Evolutionary conservation across 495 filamentous ascomycete species (phyloP).

Genomic region (Sordaria brevicollis): DNA sequence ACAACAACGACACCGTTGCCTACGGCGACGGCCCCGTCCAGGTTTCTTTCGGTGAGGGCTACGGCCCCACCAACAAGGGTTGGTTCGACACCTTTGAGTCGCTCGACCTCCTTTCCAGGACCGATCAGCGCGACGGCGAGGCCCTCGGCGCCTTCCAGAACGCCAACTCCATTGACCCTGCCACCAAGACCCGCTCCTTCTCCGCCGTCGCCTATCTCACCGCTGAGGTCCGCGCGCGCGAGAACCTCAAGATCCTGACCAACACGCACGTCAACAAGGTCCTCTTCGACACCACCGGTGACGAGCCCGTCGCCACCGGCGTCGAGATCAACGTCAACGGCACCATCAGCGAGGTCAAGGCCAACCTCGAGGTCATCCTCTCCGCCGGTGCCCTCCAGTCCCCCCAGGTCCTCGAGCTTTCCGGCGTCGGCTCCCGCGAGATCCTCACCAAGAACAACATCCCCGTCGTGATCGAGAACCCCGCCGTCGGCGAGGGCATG

Average conservation of each 20-base stretch:
- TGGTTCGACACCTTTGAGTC: constrained; percentile 27
- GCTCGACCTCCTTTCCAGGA: constrained; percentile 20
- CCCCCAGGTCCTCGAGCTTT: constrained; percentile 56
- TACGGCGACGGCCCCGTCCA: constrained; percentile 29
- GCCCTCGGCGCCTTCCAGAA: constrained; percentile 37
- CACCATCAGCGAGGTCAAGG: constrained; percentile 11
- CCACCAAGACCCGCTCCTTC: constrained; percentile 27
- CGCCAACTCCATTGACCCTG: constrained; percentile 32
- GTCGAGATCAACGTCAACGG: constrained; percentile 25
- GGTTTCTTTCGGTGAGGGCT: constrained; percentile 29
- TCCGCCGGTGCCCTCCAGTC: constrained; percentile 48
- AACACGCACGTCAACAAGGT: constrained; percentile 36
- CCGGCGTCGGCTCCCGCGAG: constrained; percentile 59
- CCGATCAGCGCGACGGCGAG: constrained; percentile 28
- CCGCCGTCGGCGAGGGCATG: constrained; percentile 63
- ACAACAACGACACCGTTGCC: constrained; percentile 22
- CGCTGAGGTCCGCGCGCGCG: constrained; percentile 20
- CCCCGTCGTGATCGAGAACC: constrained; percentile 57
- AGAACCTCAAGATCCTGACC: constrained; percentile 38
- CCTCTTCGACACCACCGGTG: constrained; percentile 11
- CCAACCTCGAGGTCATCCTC: constrained; percentile 44
- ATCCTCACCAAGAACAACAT: constrained; percentile 58
- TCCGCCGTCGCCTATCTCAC: constrained; percentile 29
- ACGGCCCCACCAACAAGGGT: constrained; percentile 21
- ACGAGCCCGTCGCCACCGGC: constrained; percentile 21